Evolutionary conservation across 495 filamentous ascomycete species (phyloP).

Genomic region (Cladorrhinum samala): DNA sequence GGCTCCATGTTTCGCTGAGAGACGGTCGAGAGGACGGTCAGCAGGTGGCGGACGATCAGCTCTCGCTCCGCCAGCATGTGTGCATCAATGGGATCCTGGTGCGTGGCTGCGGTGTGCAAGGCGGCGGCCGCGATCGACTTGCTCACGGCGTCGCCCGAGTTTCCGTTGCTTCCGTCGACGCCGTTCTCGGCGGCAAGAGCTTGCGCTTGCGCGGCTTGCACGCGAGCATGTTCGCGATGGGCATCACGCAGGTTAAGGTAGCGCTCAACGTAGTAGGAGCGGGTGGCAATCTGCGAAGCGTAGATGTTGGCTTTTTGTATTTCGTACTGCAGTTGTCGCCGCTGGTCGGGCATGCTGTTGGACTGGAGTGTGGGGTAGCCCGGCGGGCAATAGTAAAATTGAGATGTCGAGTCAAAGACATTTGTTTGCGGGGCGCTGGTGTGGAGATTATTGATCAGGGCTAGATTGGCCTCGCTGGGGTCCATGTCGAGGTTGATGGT

Average conservation of each 20-base stretch:
- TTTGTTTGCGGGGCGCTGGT: slow-evolving; percentile 1
- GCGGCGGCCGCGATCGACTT: slow-evolving; percentile 23
- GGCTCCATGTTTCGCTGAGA: slow-evolving; percentile 77
- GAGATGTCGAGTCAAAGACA: slow-evolving; percentile 12
- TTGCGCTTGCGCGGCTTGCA: slow-evolving; percentile 12
- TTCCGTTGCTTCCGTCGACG: slow-evolving; percentile 4
- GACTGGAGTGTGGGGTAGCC: slow-evolving; percentile 21
- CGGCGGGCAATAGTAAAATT: slow-evolving; percentile 34
- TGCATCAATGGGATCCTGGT: slow-evolving; percentile 38
- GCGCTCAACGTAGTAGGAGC: slow-evolving; percentile 76
- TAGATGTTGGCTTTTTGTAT: slow-evolving; percentile 84
- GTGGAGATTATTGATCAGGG: background rate
- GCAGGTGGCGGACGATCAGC: slow-evolving; percentile 66
- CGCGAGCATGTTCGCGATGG: slow-evolving; percentile 31
- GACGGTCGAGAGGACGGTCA: slow-evolving; percentile 62
- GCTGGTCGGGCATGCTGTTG: slow-evolving; percentile 31
- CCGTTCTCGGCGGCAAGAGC: slow-evolving; percentile 17
- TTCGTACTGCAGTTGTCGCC: slow-evolving; percentile 61
- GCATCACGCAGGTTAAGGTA: slow-evolving; percentile 63
- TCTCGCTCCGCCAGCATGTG: slow-evolving; percentile 64
- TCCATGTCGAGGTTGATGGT: slow-evolving; percentile 38
- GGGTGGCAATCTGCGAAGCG: slow-evolving; percentile 63
- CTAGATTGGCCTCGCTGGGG: background rate
- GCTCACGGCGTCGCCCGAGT: slow-evolving; percentile 7
- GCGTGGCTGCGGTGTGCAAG: slow-evolving; percentile 16